phyloP scores from a whole-genome alignment of 129 eudicot genomes.

The Lactuca sativa region DNA sequence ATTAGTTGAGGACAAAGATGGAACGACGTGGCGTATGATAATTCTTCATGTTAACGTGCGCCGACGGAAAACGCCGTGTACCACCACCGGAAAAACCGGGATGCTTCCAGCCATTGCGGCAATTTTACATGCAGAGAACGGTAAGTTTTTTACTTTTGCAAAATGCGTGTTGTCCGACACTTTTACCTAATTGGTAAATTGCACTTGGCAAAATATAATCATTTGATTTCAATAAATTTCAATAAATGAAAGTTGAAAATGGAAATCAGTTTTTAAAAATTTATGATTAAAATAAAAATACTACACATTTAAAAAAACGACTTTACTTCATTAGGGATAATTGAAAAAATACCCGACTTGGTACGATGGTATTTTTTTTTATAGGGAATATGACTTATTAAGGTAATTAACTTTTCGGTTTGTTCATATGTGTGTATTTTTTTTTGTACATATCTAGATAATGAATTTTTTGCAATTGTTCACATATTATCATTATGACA shows the following conservation, averaged over 20 bases:
- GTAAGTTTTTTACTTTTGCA: background rate
- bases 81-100: slow-evolving; percentile 18
- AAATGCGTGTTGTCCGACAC: background rate
- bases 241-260: background rate
- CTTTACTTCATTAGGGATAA: too few species aligned
- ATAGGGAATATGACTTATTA: too few species aligned
- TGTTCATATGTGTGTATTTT: too few species aligned
- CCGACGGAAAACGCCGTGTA: slow-evolving; percentile 1
- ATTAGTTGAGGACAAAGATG: slow-evolving; percentile 17
- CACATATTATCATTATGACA: too few species aligned
- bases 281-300: background rate
- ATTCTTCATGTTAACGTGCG: slow-evolving; percentile 26
- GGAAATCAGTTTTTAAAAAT: too few species aligned
- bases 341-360: too few species aligned
- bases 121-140: slow-evolving; percentile 27
- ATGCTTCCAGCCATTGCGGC: slow-evolving; percentile 18
- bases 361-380: too few species aligned
- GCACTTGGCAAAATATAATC: background rate
- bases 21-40: slow-evolving; percentile 30
- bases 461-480: too few species aligned
- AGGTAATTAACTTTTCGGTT: too few species aligned
- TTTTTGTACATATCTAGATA: too few species aligned
- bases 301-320: too few species aligned
- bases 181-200: background rate
- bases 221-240: background rate